These are phyloP conservation scores for Calycina marina DNA, from an alignment of 2,329 filamentous ascomycete species.

Conservation along the genomic window DNA sequence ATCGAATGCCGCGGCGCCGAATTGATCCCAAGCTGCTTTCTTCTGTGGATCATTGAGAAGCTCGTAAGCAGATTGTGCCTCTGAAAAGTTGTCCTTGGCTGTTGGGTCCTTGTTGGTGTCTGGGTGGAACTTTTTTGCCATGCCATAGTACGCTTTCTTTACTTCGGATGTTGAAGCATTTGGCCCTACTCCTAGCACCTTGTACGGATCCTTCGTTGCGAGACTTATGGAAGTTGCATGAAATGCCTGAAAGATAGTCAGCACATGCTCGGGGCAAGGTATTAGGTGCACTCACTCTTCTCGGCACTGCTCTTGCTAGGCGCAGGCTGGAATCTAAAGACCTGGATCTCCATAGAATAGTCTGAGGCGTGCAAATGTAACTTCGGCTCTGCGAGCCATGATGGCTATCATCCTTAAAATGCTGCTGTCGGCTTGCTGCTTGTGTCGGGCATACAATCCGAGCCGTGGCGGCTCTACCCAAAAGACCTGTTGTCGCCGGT, in stretches of 20 bases:
- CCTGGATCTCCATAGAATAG: conserved; percentile 4
- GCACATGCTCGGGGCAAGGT: too few relatives aligned
- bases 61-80: conserved; percentile 90
- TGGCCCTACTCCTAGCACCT: conserved; percentile 71
- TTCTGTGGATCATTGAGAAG: conserved; percentile 86
- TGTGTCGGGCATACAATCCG: conserved; percentile 17
- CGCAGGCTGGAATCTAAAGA: neutral
- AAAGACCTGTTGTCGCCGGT: conserved; percentile 18
- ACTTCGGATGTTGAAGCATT: conserved; percentile 73
- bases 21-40: conserved; percentile 82
- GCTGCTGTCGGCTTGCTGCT: conserved; percentile 11
- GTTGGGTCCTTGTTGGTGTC: conserved; percentile 91
- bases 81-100: conserved; percentile 91
- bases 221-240: conserved; percentile 18
- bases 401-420: conserved; percentile 8
- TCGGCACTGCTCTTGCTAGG: too few relatives aligned
- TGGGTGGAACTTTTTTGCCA: conserved; percentile 95
- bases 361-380: conserved; percentile 7
- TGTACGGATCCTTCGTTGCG: conserved; percentile 62
- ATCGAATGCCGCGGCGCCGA: conserved; percentile 77
- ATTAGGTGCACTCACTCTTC: conserved; percentile 1
- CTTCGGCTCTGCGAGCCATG: conserved; percentile 11
- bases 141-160: conserved; percentile 95
- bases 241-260: conserved; percentile 15
- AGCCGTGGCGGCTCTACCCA: conserved; percentile 19